These are phyloP conservation scores for Hemisphaericaspora xylanilytica DNA, from an alignment of 1,139 yeast genomes.

Conservation along the genomic window DNA sequence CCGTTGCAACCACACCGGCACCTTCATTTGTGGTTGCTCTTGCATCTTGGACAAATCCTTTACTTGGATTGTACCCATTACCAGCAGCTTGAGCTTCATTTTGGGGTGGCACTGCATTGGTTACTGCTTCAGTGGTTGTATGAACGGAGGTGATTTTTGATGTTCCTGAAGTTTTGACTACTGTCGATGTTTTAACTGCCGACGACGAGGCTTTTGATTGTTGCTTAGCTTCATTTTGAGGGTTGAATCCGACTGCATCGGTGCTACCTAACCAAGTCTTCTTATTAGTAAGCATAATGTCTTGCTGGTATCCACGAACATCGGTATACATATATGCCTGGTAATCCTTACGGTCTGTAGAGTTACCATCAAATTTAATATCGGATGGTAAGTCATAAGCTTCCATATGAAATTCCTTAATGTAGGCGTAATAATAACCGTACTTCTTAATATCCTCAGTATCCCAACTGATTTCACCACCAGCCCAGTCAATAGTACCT, in stretches of 20 bases:
- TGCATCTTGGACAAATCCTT: constrained; percentile 37
- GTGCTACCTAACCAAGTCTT: constrained; percentile 56
- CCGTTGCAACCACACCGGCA: constrained; percentile 5
- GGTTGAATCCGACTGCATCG: constrained; percentile 66
- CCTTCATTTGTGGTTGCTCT: constrained; percentile 14
- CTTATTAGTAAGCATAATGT: constrained; percentile 59
- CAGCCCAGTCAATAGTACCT: constrained; percentile 94
- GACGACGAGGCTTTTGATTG: constrained; percentile 4
- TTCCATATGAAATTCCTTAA: constrained; percentile 58
- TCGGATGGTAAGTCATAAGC: constrained; percentile 70
- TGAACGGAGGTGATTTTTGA: constrained; percentile 12
- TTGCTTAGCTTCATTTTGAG: constrained; percentile 32
- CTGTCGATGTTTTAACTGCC: constrained; percentile 10
- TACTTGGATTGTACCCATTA: constrained; percentile 19
- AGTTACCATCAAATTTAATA: constrained; percentile 26
- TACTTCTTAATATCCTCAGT: constrained; percentile 65
- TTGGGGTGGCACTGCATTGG: constrained; percentile 14
- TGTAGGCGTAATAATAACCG: constrained; percentile 73
- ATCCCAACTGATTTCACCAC: constrained; percentile 85
- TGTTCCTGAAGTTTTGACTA: constrained; percentile 15
- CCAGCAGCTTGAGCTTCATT: constrained; percentile 15
- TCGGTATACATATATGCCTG: constrained; percentile 58
- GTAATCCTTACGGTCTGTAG: constrained; percentile 37
- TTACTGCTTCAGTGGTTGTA: constrained; percentile 6
- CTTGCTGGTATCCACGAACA: constrained; percentile 42